phyloP scores from a whole-genome alignment of 805 yeast genomes.

The Cyberlindnera misumaiensis region DNA sequence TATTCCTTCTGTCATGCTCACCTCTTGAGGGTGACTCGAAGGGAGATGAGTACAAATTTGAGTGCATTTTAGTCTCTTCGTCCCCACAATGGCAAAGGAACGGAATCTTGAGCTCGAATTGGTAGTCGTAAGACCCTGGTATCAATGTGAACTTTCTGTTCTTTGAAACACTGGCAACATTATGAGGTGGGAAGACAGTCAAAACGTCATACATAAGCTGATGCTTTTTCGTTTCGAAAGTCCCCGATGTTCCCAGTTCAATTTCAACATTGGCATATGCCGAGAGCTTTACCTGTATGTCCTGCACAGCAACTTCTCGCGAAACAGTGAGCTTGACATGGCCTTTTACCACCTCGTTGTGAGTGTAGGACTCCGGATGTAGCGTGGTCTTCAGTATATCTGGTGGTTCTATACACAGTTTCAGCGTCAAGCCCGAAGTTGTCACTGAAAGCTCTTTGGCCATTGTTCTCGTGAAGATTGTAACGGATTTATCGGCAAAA shows the following conservation, averaged over 20 bases:
- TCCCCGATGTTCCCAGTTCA: too few species aligned
- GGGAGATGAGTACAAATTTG: constrained; percentile 11
- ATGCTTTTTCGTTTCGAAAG: constrained; percentile 23
- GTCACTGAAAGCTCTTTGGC: too few species aligned
- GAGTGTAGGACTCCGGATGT: constrained; percentile 5
- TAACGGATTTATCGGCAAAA: too few species aligned
- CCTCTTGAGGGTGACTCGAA: constrained; percentile 5
- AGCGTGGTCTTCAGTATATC: not conserved
- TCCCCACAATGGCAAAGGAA: constrained; percentile 27
- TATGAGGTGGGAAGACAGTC: constrained; percentile 46
- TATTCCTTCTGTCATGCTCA: constrained; percentile 2
- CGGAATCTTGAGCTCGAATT: constrained; percentile 28
- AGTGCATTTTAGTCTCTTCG: constrained; percentile 5
- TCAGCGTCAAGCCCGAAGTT: too few species aligned
- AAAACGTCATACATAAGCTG: constrained; percentile 41
- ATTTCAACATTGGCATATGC: too few species aligned
- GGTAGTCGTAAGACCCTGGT: constrained; percentile 45
- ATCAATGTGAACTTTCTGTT: constrained; percentile 25
- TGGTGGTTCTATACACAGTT: not conserved
- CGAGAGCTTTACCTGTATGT: constrained; percentile 46
- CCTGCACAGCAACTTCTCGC: constrained; percentile 34
- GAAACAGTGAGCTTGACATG: constrained; percentile 11
- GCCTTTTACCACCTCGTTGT: constrained; percentile 14
- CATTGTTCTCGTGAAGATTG: too few species aligned
- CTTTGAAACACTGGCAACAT: constrained; percentile 36